Evolutionary conservation across 805 yeast species (phyloP), one percentile per base, ranked within the genome.

Genomic region (Hyphopichia homilentoma): DNA sequence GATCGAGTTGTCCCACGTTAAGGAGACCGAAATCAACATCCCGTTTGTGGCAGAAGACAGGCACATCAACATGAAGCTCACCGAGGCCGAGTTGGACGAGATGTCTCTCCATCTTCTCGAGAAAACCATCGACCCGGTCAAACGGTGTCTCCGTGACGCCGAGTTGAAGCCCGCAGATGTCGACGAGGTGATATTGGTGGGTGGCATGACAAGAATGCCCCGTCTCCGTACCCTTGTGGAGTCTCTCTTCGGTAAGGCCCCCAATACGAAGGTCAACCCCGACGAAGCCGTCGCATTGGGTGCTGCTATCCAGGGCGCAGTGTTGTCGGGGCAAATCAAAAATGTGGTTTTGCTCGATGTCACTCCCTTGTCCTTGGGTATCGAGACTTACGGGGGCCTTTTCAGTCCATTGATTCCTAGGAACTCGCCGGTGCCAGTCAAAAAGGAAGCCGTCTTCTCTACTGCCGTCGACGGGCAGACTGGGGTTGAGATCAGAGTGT

Each of bases 261-360:
- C 90, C 24, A 81, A 79, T 33, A 77, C 82, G 26, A 73, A 77
- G 13, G 85, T 84, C 8, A 84, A 84, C 53, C 94, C 95, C n/a
- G 95, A 84, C 57, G 95, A 84, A 72, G 94, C 94, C 29, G 94
- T 84, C 40, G 93, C 94, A 48, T 79, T 88, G 66, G 97, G 97
- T 69, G 97, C 97, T 44, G 96, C 96, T 38, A 89, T 88, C 51
- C 97, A 88, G 72, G 97, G 96, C 67, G 97, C 95, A 53, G 95
- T 88, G 43, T 73, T 88, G 44, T 84, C 95, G 38, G 97, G 97
- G 64, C 95, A 86, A 65, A 95, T 88, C 46, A 85, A 84, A 59
- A 95, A 88, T 57, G 95, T 88, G 45, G 75, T 88, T 44, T 70
- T 88, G 48, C 77, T 88, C 53, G 97, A 88, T 66, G 94, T 84